Evolutionary conservation across 2,329 filamentous ascomycete genomes (phyloP).

Genomic region (Paramyrothecium sp.): DNA sequence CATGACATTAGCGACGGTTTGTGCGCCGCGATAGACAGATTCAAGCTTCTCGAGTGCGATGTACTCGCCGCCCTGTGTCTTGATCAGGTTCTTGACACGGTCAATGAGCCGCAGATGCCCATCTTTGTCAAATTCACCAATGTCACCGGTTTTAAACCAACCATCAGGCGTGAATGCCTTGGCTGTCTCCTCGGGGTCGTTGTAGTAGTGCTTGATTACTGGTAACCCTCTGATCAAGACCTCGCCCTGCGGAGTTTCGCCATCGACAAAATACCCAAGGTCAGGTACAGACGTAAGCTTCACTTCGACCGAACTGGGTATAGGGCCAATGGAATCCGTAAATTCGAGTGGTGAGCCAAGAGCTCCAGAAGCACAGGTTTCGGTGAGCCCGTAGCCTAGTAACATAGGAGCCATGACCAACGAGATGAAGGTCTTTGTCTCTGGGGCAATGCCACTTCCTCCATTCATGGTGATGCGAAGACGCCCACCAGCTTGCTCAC

Average conservation of each 20-base stretch:
- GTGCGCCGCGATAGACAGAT: slow-evolving; percentile 49
- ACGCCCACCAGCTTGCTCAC: slow-evolving; percentile 81
- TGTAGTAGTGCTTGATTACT: slow-evolving; percentile 71
- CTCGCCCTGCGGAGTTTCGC: slow-evolving; percentile 76
- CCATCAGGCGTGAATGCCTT: slow-evolving; percentile 69
- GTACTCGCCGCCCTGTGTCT: slow-evolving; percentile 80
- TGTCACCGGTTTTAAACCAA: slow-evolving; percentile 88
- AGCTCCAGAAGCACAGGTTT: slow-evolving; percentile 75
- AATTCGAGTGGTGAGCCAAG: slow-evolving; percentile 75
- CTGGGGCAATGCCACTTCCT: slow-evolving; percentile 79
- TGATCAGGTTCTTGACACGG: slow-evolving; percentile 81
- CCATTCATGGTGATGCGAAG: slow-evolving; percentile 83
- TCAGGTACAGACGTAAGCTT: slow-evolving; percentile 87
- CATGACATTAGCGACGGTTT: slow-evolving; percentile 55
- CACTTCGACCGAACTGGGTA: slow-evolving; percentile 72
- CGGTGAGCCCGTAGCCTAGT: slow-evolving; percentile 82
- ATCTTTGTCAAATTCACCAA: slow-evolving; percentile 72
- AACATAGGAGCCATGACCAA: slow-evolving; percentile 90
- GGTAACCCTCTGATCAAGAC: slow-evolving; percentile 80
- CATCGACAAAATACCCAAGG: slow-evolving; percentile 78
- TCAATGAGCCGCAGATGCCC: slow-evolving; percentile 58
- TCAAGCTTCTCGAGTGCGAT: slow-evolving; percentile 75
- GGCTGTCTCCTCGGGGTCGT: slow-evolving; percentile 74
- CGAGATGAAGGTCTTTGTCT: slow-evolving; percentile 85
- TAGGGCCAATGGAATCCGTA: slow-evolving; percentile 66